phyloP scores from a whole-genome alignment of 1,139 yeast species.

The Candida dubliniensis region DNA sequence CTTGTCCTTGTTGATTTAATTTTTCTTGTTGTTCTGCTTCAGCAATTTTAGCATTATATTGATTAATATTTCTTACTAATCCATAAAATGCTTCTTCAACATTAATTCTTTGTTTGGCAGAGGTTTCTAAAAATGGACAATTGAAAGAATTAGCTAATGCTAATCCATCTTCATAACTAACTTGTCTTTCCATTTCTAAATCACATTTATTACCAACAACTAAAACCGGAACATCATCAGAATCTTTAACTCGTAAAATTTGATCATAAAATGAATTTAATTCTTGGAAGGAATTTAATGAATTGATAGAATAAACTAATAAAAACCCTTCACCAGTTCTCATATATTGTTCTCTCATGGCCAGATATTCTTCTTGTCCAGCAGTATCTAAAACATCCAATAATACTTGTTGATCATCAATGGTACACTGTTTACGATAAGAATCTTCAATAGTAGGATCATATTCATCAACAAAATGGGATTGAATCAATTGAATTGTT shows the following conservation, averaged over 20 bases:
- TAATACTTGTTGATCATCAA: constrained; percentile 51
- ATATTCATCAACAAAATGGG: constrained; percentile 92
- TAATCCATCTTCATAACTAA: constrained; percentile 79
- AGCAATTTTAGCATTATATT: constrained; percentile 5
- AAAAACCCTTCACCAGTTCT: constrained; percentile 91
- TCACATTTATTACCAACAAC: constrained; percentile 70
- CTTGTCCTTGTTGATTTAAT: constrained; percentile 7
- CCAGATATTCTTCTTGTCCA: constrained; percentile 96
- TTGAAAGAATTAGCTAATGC: constrained; percentile 71
- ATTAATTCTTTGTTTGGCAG: constrained; percentile 89
- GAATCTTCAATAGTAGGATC: constrained; percentile 96
- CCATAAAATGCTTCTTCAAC: constrained; percentile 91
- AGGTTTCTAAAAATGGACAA: constrained; percentile 86
- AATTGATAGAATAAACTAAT: constrained; percentile 80
- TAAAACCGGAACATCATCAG: constrained; percentile 68
- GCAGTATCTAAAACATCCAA: constrained; percentile 92
- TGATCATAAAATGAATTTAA: constrained; percentile 78
- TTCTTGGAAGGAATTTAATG: constrained; percentile 77
- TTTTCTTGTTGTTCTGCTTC: constrained; percentile 4
- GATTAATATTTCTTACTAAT: constrained; percentile 58
- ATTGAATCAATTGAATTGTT: constrained; percentile 85
- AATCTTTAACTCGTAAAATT: constrained; percentile 80
- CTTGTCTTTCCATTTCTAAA: constrained; percentile 71
- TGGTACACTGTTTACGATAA: constrained; percentile 55
- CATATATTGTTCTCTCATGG: constrained; percentile 94